Percentiles rank a stretch among this genome's conserved stretches.
Conservation (phyloP, 805 yeast genomes). For the Ogataea chonburiensis region DNA sequence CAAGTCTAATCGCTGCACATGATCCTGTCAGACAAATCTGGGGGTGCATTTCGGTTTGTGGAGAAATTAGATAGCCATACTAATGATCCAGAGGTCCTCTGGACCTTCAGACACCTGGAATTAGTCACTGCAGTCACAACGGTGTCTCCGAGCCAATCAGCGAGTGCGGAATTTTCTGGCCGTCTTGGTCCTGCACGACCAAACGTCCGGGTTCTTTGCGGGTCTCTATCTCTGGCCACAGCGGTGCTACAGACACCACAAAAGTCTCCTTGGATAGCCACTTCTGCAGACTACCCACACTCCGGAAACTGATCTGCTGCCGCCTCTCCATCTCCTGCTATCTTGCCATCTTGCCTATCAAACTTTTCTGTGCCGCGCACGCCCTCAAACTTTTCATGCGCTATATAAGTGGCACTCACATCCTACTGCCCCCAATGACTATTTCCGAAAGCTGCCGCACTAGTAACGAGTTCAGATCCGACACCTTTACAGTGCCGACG, state of each 20-base stretch:
- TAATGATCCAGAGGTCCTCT: not conserved
- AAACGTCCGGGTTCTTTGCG: not conserved
- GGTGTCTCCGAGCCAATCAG: slow-evolving; percentile 9
- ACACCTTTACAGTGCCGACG: slow-evolving; percentile 88
- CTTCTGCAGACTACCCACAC: not conserved
- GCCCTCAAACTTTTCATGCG: slow-evolving; percentile 15
- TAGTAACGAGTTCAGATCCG: slow-evolving; percentile 59
- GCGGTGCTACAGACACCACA: not conserved
- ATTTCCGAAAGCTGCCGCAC: slow-evolving; percentile 14
- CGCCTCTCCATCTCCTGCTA: not conserved
- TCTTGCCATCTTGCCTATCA: not conserved
- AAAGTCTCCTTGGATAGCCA: not conserved
- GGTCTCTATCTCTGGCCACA: not conserved
- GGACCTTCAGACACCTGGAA: not conserved
- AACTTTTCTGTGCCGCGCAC: slow-evolving; percentile 9
- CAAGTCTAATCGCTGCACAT: slow-evolving; percentile 7
- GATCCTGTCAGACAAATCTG: slow-evolving; percentile 4
- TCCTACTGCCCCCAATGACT: slow-evolving; percentile 13
- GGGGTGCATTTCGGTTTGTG: slow-evolving; percentile 5
- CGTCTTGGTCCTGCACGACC: slow-evolving; percentile 13
- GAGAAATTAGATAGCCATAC: slow-evolving; percentile 4
- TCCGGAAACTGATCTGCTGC: not conserved
- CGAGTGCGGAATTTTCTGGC: slow-evolving; percentile 11
- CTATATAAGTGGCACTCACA: slow-evolving; percentile 2
- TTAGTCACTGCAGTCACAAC: slow-evolving; percentile 4